phyloP scores from a whole-genome alignment of 1,284 basidiomycete species.

The Ceratobasidium sp. region DNA sequence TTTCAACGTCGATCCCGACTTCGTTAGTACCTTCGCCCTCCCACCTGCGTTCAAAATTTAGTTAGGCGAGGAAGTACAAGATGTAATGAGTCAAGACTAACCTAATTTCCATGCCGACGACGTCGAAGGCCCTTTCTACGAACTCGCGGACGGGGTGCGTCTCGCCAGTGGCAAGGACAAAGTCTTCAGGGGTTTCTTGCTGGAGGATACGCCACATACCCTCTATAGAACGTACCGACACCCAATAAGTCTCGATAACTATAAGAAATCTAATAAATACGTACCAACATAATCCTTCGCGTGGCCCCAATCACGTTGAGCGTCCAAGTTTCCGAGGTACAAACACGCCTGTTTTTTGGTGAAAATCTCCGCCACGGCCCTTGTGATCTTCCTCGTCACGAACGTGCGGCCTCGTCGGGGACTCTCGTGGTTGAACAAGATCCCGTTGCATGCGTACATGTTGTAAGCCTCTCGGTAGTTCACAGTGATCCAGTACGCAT shows the following conservation, averaged over 20 bases:
- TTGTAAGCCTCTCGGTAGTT: constrained; percentile 93
- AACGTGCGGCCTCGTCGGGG: constrained; percentile 91
- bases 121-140: constrained; percentile 82
- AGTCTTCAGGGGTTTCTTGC: constrained; percentile 81
- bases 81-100: constrained; percentile 53
- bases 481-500: constrained; percentile 88
- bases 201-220: constrained; percentile 97
- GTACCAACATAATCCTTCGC: constrained; percentile 67
- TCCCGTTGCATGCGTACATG: constrained; percentile 92
- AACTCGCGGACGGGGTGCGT: constrained; percentile 91
- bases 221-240: constrained; percentile 57
- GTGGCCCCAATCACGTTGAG: constrained; percentile 94
- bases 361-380: constrained; percentile 88
- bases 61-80: constrained; percentile 17
- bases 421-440: constrained; percentile 94
- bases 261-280: not conserved
- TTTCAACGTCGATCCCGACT: constrained; percentile 73
- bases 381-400: constrained; percentile 90
- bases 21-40: constrained; percentile 77
- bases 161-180: constrained; percentile 91
- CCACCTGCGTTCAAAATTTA: constrained; percentile 65
- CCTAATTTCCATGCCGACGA: constrained; percentile 73
- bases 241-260: not conserved
- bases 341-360: constrained; percentile 86
- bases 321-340: constrained; percentile 91